These are phyloP conservation scores for Backusella luteola DNA, from an alignment of 192 early-diverging fungal genomes.

Conservation along the genomic window DNA sequence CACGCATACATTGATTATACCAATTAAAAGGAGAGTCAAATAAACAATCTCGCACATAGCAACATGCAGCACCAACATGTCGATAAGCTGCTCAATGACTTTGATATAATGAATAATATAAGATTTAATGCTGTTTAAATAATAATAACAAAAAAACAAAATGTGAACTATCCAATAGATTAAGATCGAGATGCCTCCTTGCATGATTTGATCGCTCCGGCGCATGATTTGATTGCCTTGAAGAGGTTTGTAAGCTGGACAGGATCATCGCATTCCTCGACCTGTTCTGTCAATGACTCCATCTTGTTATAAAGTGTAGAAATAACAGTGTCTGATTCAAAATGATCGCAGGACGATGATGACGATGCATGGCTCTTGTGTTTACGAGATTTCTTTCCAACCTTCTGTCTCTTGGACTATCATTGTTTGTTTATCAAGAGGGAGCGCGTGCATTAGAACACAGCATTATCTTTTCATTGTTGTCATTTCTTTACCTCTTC, in stretches of 20 bases:
- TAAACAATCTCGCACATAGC: no score
- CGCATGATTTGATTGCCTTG: slow-evolving; percentile 20
- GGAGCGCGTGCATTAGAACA: neutral
- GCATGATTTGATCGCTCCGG: slow-evolving; percentile 21
- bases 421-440: no score
- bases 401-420: neutral
- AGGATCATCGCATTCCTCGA: slow-evolving; percentile 16
- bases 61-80: no score
- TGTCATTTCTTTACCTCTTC: slow-evolving; percentile 4
- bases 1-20: no score
- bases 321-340: neutral
- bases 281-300: slow-evolving; percentile 3
- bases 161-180: neutral
- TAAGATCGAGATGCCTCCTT: neutral
- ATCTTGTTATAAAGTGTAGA: slow-evolving; percentile 10
- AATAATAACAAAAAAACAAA: no score
- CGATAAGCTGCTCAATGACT: no score
- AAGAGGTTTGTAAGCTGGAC: slow-evolving; percentile 4
- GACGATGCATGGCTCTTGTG: neutral
- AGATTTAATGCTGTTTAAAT: no score
- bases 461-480: neutral
- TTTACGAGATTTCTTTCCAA: neutral
- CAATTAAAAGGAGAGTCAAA: no score
- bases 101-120: no score
- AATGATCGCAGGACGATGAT: neutral